Evolutionary conservation across 2,329 filamentous ascomycete species (phyloP).

Genomic region (Coniochaeta sp.): DNA sequence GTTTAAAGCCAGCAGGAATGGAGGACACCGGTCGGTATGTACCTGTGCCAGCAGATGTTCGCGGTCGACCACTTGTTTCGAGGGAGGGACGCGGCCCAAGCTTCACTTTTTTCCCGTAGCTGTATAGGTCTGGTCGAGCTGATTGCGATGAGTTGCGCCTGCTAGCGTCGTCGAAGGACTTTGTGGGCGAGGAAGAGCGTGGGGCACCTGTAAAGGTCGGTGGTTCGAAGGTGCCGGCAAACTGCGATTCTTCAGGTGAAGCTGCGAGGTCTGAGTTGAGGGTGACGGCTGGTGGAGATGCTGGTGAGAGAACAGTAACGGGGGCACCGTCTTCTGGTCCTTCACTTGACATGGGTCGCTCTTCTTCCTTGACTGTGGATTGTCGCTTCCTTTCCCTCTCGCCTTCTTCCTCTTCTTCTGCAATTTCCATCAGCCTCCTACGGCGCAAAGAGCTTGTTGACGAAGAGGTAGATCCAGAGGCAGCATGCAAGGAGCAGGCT

Average conservation of each 20-base stretch:
- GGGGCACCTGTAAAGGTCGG: constrained; percentile 43
- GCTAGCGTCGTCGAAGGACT: constrained; percentile 32
- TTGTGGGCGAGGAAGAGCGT: constrained; percentile 36
- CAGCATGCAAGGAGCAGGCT: constrained; percentile 82
- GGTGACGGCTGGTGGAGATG: constrained; percentile 32
- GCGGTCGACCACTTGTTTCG: constrained; percentile 54
- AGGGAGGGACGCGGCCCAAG: constrained; percentile 77
- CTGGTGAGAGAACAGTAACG: constrained; percentile 21
- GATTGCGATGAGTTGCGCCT: constrained; percentile 46
- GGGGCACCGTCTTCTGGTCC: constrained; percentile 15
- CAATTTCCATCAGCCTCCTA: constrained; percentile 80
- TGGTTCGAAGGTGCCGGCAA: constrained; percentile 41
- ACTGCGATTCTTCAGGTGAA: constrained; percentile 41
- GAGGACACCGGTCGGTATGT: constrained; percentile 68
- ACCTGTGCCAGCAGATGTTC: constrained; percentile 51
- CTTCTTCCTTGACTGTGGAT: constrained; percentile 44
- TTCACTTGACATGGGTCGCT: constrained; percentile 15
- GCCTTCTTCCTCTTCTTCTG: constrained; percentile 76
- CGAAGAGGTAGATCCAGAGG: constrained; percentile 78
- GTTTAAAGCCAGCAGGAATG: constrained; percentile 73
- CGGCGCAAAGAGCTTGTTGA: constrained; percentile 73
- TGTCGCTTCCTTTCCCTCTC: constrained; percentile 51
- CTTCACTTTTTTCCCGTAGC: constrained; percentile 74
- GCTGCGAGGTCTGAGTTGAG: constrained; percentile 46
- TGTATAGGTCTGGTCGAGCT: constrained; percentile 42